A percentile compares a stretch with the other conserved stretches of the same genome.
phyloP scores from a whole-genome alignment of 2,329 filamentous ascomycete genomes.

The Paracorniculantispora psalliotae region DNA sequence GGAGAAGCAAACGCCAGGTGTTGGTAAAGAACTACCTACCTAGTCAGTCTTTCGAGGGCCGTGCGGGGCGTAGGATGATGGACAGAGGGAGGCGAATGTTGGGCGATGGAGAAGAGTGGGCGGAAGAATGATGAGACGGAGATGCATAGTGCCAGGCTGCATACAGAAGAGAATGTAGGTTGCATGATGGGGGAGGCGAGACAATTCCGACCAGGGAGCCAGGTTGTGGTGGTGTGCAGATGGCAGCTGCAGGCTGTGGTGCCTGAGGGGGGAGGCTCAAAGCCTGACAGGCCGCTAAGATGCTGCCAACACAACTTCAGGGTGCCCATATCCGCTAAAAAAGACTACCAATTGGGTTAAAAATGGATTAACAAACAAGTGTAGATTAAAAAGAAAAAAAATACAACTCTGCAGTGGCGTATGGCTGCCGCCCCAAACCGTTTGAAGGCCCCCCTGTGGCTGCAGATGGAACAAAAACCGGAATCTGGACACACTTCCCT shows the following conservation, averaged over 20 bases:
- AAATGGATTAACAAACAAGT: neutral
- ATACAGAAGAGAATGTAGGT: neutral
- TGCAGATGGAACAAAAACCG: neutral
- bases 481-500: neutral
- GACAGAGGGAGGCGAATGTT: neutral
- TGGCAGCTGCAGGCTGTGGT: neutral
- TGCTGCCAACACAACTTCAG: no score
- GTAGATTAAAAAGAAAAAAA: neutral
- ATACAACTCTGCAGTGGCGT: neutral
- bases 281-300: no score
- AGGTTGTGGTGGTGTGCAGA: neutral
- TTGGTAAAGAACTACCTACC: no score
- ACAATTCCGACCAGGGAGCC: neutral
- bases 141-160: neutral
- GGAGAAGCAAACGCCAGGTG: no score
- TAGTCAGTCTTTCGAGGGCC: no score
- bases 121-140: neutral
- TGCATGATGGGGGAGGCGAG: neutral
- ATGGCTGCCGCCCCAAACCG: neutral
- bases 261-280: no score
- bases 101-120: neutral
- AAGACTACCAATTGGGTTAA: neutral
- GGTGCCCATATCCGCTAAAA: no score
- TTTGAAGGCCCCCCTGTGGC: neutral
- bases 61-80: no score